Evolutionary conservation across 2,329 filamentous ascomycete species (phyloP).

Genomic region (Elsinoe necatrix): DNA sequence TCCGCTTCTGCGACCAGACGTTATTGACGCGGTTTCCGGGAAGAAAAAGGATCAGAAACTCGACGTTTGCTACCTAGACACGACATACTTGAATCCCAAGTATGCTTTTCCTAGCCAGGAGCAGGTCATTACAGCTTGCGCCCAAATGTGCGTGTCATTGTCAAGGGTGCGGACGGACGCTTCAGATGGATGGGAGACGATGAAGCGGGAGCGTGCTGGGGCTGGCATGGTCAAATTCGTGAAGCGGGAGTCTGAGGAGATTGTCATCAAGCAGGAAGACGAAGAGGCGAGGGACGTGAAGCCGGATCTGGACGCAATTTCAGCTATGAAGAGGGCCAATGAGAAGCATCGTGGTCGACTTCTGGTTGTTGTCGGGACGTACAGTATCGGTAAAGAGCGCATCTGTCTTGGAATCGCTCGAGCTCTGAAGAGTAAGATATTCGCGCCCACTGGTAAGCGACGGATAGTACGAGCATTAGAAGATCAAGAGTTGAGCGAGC

Average conservation of each 20-base stretch:
- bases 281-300: conserved; percentile 31
- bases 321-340: conserved; percentile 26
- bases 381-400: conserved; percentile 95
- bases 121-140: conserved; percentile 79
- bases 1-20: conserved; percentile 68
- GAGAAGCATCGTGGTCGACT: conserved; percentile 54
- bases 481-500: conserved; percentile 67
- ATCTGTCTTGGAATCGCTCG: conserved; percentile 88
- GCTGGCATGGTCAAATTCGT: conserved; percentile 58
- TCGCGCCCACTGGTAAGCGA: conserved; percentile 72
- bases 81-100: conserved; percentile 90
- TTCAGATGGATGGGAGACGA: conserved; percentile 47
- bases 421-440: conserved; percentile 81
- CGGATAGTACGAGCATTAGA: conserved; percentile 76
- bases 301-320: conserved; percentile 19
- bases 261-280: conserved; percentile 34
- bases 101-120: conserved; percentile 89
- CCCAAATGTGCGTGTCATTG: conserved; percentile 74
- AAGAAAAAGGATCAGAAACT: conserved; percentile 74
- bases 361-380: conserved; percentile 88
- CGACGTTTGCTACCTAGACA: conserved; percentile 93
- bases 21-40: conserved; percentile 60
- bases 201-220: conserved; percentile 47
- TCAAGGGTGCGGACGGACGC: conserved; percentile 56
- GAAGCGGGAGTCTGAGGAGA: conserved; percentile 35